phyloP scores from a whole-genome alignment of 257 asterid genomes.

The Jacaranda copaia region DNA sequence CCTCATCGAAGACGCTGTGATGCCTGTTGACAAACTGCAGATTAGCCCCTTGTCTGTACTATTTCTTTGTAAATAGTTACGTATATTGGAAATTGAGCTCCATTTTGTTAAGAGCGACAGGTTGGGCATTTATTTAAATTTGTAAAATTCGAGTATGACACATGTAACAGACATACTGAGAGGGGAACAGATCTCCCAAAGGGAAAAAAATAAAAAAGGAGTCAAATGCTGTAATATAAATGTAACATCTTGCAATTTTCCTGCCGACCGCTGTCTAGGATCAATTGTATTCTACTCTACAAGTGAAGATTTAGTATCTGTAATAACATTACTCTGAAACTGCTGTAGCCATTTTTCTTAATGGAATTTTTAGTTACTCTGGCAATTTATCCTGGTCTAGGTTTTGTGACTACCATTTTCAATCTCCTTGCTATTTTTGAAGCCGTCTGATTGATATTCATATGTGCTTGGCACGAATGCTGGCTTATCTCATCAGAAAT shows the following conservation, averaged over 20 bases:
- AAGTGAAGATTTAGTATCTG: not conserved
- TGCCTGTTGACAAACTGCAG: slow-evolving; percentile 33
- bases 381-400: not conserved
- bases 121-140: slow-evolving; percentile 54
- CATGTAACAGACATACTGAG: slow-evolving; percentile 48
- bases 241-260: slow-evolving; percentile 22
- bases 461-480: not conserved
- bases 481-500: no score
- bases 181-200: slow-evolving; percentile 29
- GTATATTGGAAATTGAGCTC: slow-evolving; percentile 59
- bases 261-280: not conserved
- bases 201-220: not conserved
- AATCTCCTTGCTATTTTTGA: not conserved
- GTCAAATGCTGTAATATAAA: slow-evolving; percentile 32
- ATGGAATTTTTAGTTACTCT: not conserved
- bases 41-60: slow-evolving; percentile 42
- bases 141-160: slow-evolving; percentile 41
- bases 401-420: not conserved
- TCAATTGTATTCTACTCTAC: slow-evolving; percentile 25
- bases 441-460: not conserved
- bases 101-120: slow-evolving; percentile 62
- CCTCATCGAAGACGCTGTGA: slow-evolving; percentile 6
- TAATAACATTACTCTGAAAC: slow-evolving; percentile 18
- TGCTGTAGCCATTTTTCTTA: slow-evolving; percentile 20
- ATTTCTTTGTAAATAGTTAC: slow-evolving; percentile 74